Percentiles rank a stretch among this genome's conserved stretches.
Evolutionary conservation across 2,329 filamentous ascomycete species (phyloP).

Genomic region (Exophiala phaeomuriformis): DNA sequence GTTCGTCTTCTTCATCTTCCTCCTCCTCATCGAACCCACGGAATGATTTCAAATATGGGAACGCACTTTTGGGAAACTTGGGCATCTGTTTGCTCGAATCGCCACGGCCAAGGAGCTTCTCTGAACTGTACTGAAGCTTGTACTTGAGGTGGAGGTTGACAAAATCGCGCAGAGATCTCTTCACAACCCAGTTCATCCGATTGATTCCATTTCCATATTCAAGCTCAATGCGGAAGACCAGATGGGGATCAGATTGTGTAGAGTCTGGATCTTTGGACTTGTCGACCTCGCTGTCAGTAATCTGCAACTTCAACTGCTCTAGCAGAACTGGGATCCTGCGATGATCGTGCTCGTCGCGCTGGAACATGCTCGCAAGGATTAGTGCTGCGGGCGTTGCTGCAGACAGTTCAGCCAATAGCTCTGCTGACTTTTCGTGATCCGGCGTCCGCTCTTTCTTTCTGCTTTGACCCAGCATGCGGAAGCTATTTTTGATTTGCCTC

Average conservation of each 20-base stretch:
- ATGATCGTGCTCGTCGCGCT: slow-evolving; percentile 91
- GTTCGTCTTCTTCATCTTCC: slow-evolving; percentile 56
- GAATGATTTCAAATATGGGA: slow-evolving; percentile 79
- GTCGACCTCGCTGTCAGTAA: slow-evolving; percentile 71
- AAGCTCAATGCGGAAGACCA: slow-evolving; percentile 81
- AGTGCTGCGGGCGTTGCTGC: slow-evolving; percentile 88
- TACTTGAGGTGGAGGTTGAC: slow-evolving; percentile 90
- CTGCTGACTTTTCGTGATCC: slow-evolving; percentile 90
- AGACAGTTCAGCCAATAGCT: slow-evolving; percentile 88
- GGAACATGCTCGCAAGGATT: slow-evolving; percentile 95
- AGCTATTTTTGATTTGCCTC: slow-evolving; percentile 83
- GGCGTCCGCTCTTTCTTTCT: slow-evolving; percentile 77
- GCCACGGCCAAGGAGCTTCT: slow-evolving; percentile 63
- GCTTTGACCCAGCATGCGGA: slow-evolving; percentile 68
- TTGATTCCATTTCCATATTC: slow-evolving; percentile 95
- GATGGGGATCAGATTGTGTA: slow-evolving; percentile 55
- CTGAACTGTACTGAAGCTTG: slow-evolving; percentile 75
- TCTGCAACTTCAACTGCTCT: slow-evolving; percentile 83
- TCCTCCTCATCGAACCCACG: slow-evolving; percentile 74
- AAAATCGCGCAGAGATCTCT: slow-evolving; percentile 80
- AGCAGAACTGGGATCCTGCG: slow-evolving; percentile 89
- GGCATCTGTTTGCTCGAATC: slow-evolving; percentile 75
- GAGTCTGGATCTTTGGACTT: slow-evolving; percentile 29
- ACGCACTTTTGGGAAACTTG: slow-evolving; percentile 79
- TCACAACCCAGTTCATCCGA: slow-evolving; percentile 92